phyloP scores from a whole-genome alignment of 2,329 filamentous ascomycete genomes.

The Dactylonectria macrodidyma region DNA sequence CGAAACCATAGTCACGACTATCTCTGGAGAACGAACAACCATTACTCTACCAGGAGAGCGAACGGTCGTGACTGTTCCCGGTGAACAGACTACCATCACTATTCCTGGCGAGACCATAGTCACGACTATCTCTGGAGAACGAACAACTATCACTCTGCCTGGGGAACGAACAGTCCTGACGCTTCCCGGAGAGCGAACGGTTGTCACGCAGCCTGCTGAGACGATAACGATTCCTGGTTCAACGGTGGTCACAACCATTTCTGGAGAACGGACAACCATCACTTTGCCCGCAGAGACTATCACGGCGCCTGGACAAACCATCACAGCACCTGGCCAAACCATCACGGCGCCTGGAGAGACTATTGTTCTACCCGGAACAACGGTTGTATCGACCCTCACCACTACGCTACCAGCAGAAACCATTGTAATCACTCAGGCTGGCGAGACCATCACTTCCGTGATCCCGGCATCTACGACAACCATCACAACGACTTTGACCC shows the following conservation, averaged over 20 bases:
- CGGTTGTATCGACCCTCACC: conserved; percentile 53
- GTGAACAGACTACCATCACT: conserved; percentile 29
- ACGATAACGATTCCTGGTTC: conserved; percentile 35
- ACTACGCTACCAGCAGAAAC: conserved; percentile 48
- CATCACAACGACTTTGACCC: conserved; percentile 50
- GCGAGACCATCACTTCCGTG: conserved; percentile 49
- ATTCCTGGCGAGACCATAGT: conserved; percentile 11
- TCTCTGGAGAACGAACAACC: conserved; percentile 7
- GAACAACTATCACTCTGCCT: conserved; percentile 10
- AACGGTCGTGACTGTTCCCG: neutral
- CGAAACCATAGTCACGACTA: conserved; percentile 8
- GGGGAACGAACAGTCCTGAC: conserved; percentile 34
- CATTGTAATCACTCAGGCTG: conserved; percentile 50
- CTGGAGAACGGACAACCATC: conserved; percentile 25
- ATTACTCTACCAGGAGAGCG: conserved; percentile 14
- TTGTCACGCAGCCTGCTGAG: conserved; percentile 38
- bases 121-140: conserved; percentile 30
- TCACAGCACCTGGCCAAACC: conserved; percentile 31
- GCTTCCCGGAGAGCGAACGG: conserved; percentile 40
- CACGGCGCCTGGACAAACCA: conserved; percentile 32
- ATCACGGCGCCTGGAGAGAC: conserved; percentile 39
- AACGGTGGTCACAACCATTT: conserved; percentile 34
- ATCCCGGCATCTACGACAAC: conserved; percentile 47
- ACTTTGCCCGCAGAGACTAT: conserved; percentile 26
- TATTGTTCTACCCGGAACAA: conserved; percentile 47